Conservation (phyloP, 768 basidiomycete genomes). For the Tricholoma furcatifolium region DNA sequence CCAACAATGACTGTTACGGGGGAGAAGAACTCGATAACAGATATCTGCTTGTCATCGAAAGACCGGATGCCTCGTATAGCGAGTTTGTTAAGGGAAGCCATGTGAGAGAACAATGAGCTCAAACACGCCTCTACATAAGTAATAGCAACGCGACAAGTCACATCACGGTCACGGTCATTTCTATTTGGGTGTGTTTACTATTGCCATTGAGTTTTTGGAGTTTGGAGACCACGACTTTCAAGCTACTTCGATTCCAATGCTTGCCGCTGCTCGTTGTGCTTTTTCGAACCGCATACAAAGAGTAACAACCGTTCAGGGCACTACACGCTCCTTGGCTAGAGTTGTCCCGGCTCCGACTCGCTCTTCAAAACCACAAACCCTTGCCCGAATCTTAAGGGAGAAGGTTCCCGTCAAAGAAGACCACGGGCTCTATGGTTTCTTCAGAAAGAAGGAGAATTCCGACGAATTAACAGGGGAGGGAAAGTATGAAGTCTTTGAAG, state of each 20-base stretch:
- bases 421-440: slow-evolving; percentile 80
- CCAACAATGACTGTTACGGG: slow-evolving; percentile 99
- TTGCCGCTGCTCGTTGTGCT: slow-evolving; percentile 11
- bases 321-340: slow-evolving; percentile 26
- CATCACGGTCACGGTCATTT: slow-evolving; percentile 3
- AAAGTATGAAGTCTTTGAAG: slow-evolving; percentile 50
- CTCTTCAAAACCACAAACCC: slow-evolving; percentile 6
- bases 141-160: slow-evolving; percentile 14
- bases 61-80: slow-evolving; percentile 93
- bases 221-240: background rate
- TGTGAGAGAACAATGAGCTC: slow-evolving; percentile 23
- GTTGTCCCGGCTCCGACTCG: slow-evolving; percentile 16
- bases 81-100: slow-evolving; percentile 89
- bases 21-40: slow-evolving; percentile 95
- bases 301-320: slow-evolving; percentile 4
- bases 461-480: slow-evolving; percentile 40
- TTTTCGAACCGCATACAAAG: slow-evolving; percentile 4
- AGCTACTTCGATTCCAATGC: slow-evolving; percentile 5
- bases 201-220: background rate
- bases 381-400: slow-evolving; percentile 11
- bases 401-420: slow-evolving; percentile 45
- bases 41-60: slow-evolving; percentile 93
- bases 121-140: background rate
- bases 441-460: slow-evolving; percentile 53
- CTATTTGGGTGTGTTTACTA: slow-evolving; percentile 6